These are phyloP conservation scores for Cryptococcus deneoformans DNA, from an alignment of 1,284 basidiomycete species.

Conservation along the genomic window DNA sequence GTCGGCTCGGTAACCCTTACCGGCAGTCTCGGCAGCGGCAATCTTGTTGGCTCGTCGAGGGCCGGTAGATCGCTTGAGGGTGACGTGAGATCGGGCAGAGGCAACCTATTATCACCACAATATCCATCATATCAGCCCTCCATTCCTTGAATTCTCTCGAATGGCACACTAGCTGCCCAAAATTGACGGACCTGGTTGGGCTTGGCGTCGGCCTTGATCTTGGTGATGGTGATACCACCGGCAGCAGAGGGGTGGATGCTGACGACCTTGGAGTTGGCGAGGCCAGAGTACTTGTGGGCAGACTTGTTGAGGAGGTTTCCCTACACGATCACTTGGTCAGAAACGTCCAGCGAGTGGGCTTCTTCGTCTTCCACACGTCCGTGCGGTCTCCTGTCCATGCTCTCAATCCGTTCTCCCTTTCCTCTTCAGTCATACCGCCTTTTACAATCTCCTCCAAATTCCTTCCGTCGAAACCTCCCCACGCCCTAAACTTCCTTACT, in stretches of 20 bases:
- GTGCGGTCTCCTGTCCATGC: too few species aligned
- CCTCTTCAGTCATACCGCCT: neutral
- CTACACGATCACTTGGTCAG: constrained; percentile 48
- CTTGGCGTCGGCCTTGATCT: constrained; percentile 65
- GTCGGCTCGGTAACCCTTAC: constrained; percentile 77
- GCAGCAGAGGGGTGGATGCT: constrained; percentile 60
- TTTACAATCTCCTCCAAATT: neutral
- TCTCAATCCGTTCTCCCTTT: neutral
- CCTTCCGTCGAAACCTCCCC: neutral
- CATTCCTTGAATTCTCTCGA: neutral
- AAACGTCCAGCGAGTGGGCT: neutral
- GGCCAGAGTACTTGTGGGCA: constrained; percentile 84
- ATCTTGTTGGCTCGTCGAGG: constrained; percentile 70
- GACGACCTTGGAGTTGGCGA: constrained; percentile 79
- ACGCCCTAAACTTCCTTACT: constrained; percentile 39
- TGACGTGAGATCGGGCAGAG: constrained; percentile 49
- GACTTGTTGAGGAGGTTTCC: constrained; percentile 83
- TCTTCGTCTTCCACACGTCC: too few species aligned
- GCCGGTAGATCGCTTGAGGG: constrained; percentile 69
- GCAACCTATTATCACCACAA: constrained; percentile 30
- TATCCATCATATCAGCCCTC: neutral
- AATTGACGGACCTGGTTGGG: constrained; percentile 50
- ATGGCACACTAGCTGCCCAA: neutral
- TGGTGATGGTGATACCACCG: constrained; percentile 62
- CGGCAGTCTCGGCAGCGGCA: constrained; percentile 60